phyloP scores from a whole-genome alignment of 345 rosid genomes.

The Euphorbia lathyris region DNA sequence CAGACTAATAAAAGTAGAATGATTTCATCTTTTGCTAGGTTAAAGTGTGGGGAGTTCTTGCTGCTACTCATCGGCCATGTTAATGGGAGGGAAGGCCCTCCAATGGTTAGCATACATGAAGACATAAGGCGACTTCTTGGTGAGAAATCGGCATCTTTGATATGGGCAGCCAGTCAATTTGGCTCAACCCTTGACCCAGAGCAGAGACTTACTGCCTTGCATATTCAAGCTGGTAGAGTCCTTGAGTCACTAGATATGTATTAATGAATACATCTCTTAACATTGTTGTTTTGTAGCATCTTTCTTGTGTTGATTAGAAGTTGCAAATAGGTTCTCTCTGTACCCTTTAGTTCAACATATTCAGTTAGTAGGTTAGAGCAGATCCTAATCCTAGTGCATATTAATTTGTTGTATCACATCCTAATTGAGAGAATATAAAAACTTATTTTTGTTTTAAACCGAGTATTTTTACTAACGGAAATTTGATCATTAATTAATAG shows the following conservation, averaged over 20 bases:
- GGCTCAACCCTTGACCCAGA: conserved; percentile 85
- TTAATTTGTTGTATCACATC: not conserved
- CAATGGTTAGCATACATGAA: conserved; percentile 80
- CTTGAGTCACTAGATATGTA: conserved; percentile 75
- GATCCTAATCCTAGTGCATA: not conserved
- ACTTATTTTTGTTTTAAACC: too few relatives aligned
- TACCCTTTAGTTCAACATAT: not conserved
- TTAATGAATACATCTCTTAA: not conserved
- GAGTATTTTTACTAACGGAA: too few relatives aligned
- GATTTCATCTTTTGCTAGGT: conserved; percentile 34
- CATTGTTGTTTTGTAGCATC: not conserved
- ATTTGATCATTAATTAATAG: too few relatives aligned
- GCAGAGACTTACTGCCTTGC: conserved; percentile 77
- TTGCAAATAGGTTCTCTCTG: not conserved
- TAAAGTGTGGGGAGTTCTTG: conserved; percentile 97
- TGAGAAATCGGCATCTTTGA: conserved; percentile 86
- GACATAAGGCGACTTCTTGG: conserved; percentile 85
- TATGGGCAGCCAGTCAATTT: conserved; percentile 98
- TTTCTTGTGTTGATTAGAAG: not conserved
- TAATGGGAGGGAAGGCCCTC: conserved; percentile 72
- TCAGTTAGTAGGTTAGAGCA: not conserved
- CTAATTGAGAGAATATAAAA: too few relatives aligned
- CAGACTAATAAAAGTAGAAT: not conserved
- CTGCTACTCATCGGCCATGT: conserved; percentile 83
- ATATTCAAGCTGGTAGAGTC: conserved; percentile 90